Evolutionary conservation across 1,139 yeast genomes (phyloP).

Genomic region (Yamadazyma sp.): DNA sequence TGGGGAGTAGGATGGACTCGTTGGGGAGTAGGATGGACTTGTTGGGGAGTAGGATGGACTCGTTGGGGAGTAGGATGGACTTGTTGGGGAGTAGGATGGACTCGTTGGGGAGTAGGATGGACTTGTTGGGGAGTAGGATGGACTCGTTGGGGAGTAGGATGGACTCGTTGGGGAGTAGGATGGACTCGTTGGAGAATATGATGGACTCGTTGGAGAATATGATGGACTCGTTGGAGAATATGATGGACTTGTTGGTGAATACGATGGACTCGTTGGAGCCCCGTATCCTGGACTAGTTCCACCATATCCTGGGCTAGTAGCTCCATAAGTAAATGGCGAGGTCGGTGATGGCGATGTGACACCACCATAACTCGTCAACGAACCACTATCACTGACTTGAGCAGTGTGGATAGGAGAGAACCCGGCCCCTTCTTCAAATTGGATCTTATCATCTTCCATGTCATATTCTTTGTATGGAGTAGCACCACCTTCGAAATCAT

Average conservation of each 20-base stretch:
- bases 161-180: slow-evolving; percentile 70
- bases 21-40: slow-evolving; percentile 57
- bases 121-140: slow-evolving; percentile 66
- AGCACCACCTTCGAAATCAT: slow-evolving; percentile 74
- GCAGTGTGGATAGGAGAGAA: slow-evolving; percentile 95
- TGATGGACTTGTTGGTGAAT: slow-evolving; percentile 70
- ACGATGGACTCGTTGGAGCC: slow-evolving; percentile 42
- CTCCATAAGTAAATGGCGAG: slow-evolving; percentile 60
- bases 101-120: slow-evolving; percentile 66
- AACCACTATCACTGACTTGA: slow-evolving; percentile 81
- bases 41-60: slow-evolving; percentile 65
- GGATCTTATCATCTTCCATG: slow-evolving; percentile 73
- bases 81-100: slow-evolving; percentile 55
- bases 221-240: slow-evolving; percentile 76
- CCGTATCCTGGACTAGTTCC: slow-evolving; percentile 59
- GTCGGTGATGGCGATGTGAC: slow-evolving; percentile 56
- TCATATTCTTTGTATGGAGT: slow-evolving; percentile 89
- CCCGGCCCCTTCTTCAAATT: slow-evolving; percentile 79
- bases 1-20: slow-evolving; percentile 65
- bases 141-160: slow-evolving; percentile 70
- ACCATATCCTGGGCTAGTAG: slow-evolving; percentile 62
- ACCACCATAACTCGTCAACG: slow-evolving; percentile 87
- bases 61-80: slow-evolving; percentile 46
- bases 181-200: slow-evolving; percentile 56
- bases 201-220: slow-evolving; percentile 50